Conservation (phyloP, 2,329 filamentous ascomycete species). For the Westerdykella aurantiaca region DNA sequence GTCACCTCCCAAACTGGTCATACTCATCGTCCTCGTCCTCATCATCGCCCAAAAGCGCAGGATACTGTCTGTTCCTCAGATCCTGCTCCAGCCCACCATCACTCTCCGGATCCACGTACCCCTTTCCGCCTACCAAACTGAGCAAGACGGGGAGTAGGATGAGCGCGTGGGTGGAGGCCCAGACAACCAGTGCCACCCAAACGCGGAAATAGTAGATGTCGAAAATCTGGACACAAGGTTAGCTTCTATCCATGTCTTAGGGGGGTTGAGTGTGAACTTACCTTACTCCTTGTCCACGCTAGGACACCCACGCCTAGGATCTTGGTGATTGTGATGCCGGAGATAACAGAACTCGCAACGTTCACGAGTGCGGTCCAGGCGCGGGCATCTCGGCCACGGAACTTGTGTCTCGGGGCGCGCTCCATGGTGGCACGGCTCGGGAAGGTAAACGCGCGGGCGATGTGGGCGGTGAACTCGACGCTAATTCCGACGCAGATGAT, state of each 20-base stretch:
- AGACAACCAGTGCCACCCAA: conserved; percentile 85
- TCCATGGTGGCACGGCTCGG: conserved; percentile 79
- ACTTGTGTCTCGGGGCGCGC: conserved; percentile 62
- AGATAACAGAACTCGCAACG: conserved; percentile 90
- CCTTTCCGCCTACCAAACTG: conserved; percentile 73
- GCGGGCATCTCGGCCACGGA: conserved; percentile 75
- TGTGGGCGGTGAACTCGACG: conserved; percentile 96
- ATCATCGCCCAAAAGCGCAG: conserved; percentile 65
- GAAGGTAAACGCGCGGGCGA: conserved; percentile 93
- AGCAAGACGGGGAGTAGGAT: conserved; percentile 88
- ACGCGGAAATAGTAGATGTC: conserved; percentile 99
- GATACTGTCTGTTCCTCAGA: conserved; percentile 70
- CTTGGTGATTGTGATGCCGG: conserved; percentile 94
- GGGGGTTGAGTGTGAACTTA: conserved; percentile 8
- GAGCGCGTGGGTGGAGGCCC: conserved; percentile 82
- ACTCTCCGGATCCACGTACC: conserved; percentile 80
- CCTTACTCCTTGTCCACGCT: conserved; percentile 87
- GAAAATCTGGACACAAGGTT: conserved; percentile 60
- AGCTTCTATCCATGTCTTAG: neutral
- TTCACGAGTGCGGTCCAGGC: conserved; percentile 93
- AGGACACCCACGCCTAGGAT: conserved; percentile 85
- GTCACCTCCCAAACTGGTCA: neutral
- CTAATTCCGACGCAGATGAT: conserved; percentile 96
- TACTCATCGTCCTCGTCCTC: conserved; percentile 59
- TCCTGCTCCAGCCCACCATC: conserved; percentile 89